Conservation (phyloP, 2,329 filamentous ascomycete genomes). For the Talaromyces sp. region DNA sequence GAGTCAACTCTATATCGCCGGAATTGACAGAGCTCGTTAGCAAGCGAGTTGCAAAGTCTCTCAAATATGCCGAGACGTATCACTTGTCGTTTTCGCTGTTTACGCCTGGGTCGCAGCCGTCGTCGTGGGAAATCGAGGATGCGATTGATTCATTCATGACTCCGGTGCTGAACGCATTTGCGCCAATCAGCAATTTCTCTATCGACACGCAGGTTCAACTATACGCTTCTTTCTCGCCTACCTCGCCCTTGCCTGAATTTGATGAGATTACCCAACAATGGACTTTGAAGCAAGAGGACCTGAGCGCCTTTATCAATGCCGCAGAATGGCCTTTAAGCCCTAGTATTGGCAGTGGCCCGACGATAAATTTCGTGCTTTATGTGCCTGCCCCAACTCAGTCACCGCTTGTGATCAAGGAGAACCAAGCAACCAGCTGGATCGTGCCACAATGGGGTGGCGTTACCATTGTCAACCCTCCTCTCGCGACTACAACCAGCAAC, state of each 20-base stretch:
- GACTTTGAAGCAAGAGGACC: constrained; percentile 73
- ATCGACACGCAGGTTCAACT: constrained; percentile 95
- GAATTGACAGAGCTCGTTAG: constrained; percentile 54
- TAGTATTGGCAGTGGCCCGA: constrained; percentile 87
- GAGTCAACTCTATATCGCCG: constrained; percentile 35
- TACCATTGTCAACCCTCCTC: constrained; percentile 56
- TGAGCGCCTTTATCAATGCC: constrained; percentile 93
- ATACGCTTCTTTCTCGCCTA: constrained; percentile 67
- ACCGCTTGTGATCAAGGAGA: constrained; percentile 56
- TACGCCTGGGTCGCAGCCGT: constrained; percentile 69
- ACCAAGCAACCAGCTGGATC: constrained; percentile 71
- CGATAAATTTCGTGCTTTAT: constrained; percentile 92
- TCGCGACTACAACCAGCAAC: constrained; percentile 33
- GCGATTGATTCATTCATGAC: constrained; percentile 75
- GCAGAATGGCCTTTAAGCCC: constrained; percentile 96
- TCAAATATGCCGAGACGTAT: constrained; percentile 90
- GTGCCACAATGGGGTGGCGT: constrained; percentile 93
- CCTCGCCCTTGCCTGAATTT: constrained; percentile 52
- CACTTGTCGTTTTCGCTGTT: constrained; percentile 96
- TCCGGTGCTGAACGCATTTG: constrained; percentile 72
- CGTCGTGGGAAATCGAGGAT: constrained; percentile 82
- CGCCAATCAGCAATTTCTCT: constrained; percentile 86
- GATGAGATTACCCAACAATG: constrained; percentile 52
- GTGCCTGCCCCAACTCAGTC: constrained; percentile 64
- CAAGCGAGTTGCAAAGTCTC: constrained; percentile 69